Evolutionary conservation across 1,284 basidiomycete genomes (phyloP), one percentile per base, ranked within the genome.

Genomic region (Neotropicomus parvogracilis): DNA sequence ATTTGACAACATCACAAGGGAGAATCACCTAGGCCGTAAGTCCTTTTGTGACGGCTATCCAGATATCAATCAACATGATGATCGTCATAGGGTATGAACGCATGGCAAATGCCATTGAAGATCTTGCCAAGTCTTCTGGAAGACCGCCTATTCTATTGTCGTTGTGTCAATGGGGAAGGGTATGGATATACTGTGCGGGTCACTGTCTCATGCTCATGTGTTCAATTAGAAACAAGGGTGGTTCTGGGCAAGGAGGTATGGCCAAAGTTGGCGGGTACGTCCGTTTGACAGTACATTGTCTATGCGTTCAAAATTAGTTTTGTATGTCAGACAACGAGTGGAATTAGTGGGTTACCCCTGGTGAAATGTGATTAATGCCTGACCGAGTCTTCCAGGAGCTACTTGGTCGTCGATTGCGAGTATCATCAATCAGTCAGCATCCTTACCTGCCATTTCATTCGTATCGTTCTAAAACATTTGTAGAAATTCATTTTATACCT

Each of bases 261-360:
- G 80, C 0, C 79, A 83, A 55, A 77, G 73, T 49, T 82, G 80
- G 80, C 71, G 80, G 57, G 79, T 80, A 52, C 33, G 75, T 67
- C n/a, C 21, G 17, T 46, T 35, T 9, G n/a, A 39, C 7, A 8
- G 11, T 35, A 5, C 33, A 3, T 28, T 7, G 4, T 36, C 14
- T 24, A 20, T 24, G 4, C 38, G 28, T 46, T 44, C 24, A 36
- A 35, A n/a, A 48, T 26, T 36, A 34, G 29, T 7, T 8, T 48
- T 37, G 6, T 33, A 11, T 44, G 27, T 32, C 51, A 81, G 79
- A 81, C 79, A 3, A 80, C 78, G 3, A 63, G 66, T 17, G 79
- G 82, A 55, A 81, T 82, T 45, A 69, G 75, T 70, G 47, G 24
- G 37, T 21, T 4, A 9, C 37, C 40, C 21, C 17, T 26, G 2